phyloP scores from a whole-genome alignment of 2,329 filamentous ascomycete species.

The Phaeosphaeria sp. region DNA sequence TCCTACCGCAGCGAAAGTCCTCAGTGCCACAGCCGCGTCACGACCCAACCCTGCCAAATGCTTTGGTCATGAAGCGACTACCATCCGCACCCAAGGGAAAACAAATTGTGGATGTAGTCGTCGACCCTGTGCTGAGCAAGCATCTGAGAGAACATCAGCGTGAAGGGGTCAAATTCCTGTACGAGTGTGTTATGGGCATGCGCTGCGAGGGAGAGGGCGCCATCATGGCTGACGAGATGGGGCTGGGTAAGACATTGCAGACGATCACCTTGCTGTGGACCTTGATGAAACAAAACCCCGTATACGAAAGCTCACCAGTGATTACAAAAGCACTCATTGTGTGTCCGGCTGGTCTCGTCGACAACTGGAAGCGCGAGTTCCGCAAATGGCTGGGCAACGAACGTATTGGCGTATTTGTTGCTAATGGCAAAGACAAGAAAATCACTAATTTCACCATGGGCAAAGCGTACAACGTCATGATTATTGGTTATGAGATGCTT shows the following conservation, averaged over 20 bases:
- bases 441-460: slow-evolving; percentile 74
- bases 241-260: slow-evolving; percentile 75
- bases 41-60: slow-evolving; percentile 65
- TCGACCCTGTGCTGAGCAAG: slow-evolving; percentile 70
- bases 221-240: slow-evolving; percentile 79
- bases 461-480: slow-evolving; percentile 73
- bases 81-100: slow-evolving; percentile 64
- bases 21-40: slow-evolving; percentile 67
- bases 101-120: slow-evolving; percentile 73
- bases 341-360: slow-evolving; percentile 74
- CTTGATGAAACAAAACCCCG: slow-evolving; percentile 73
- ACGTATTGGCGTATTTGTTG: slow-evolving; percentile 72
- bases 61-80: slow-evolving; percentile 72
- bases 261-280: slow-evolving; percentile 77
- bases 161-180: slow-evolving; percentile 73
- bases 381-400: slow-evolving; percentile 77
- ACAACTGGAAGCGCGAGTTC: slow-evolving; percentile 77
- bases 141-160: slow-evolving; percentile 72
- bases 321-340: slow-evolving; percentile 76
- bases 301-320: slow-evolving; percentile 65
- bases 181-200: slow-evolving; percentile 80
- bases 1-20: slow-evolving; percentile 55
- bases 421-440: slow-evolving; percentile 63
- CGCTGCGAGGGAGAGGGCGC: slow-evolving; percentile 71
- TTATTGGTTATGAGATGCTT: slow-evolving; percentile 76